These are phyloP conservation scores for Neofusicoccum laricinum DNA, from an alignment of 2,329 filamentous ascomycete genomes.

Conservation along the genomic window DNA sequence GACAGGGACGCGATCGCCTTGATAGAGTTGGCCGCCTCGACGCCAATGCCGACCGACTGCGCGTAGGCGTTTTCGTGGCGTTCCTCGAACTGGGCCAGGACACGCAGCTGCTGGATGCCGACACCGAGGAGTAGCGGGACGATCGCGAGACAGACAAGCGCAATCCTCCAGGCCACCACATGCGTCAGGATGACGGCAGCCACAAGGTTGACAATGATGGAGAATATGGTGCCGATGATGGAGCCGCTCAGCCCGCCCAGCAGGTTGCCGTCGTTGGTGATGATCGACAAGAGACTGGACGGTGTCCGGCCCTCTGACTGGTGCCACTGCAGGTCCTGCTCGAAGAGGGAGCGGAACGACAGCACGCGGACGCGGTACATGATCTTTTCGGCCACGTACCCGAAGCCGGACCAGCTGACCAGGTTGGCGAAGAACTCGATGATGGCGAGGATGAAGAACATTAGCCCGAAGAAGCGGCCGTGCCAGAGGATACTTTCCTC, in stretches of 20 bases:
- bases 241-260: constrained; percentile 68
- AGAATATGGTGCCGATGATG: constrained; percentile 67
- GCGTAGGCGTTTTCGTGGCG: constrained; percentile 51
- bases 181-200: constrained; percentile 67
- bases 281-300: constrained; percentile 60
- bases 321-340: constrained; percentile 70
- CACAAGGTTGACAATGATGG: constrained; percentile 65
- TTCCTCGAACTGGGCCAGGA: constrained; percentile 59
- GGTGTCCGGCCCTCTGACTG: constrained; percentile 63
- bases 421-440: constrained; percentile 62
- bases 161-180: constrained; percentile 73
- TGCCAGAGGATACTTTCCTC: constrained; percentile 46
- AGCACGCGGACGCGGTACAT: constrained; percentile 62
- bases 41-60: constrained; percentile 49
- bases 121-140: constrained; percentile 68
- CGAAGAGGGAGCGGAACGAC: constrained; percentile 62
- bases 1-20: constrained; percentile 52
- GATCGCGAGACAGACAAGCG: constrained; percentile 66
- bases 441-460: constrained; percentile 60
- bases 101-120: constrained; percentile 65
- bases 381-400: constrained; percentile 61
- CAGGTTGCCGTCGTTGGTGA: constrained; percentile 67
- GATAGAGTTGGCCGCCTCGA: constrained; percentile 53
- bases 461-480: constrained; percentile 54
- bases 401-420: constrained; percentile 57